phyloP scores from a whole-genome alignment of 2,329 filamentous ascomycete species.

The Fusarium pseudoanthophilum region DNA sequence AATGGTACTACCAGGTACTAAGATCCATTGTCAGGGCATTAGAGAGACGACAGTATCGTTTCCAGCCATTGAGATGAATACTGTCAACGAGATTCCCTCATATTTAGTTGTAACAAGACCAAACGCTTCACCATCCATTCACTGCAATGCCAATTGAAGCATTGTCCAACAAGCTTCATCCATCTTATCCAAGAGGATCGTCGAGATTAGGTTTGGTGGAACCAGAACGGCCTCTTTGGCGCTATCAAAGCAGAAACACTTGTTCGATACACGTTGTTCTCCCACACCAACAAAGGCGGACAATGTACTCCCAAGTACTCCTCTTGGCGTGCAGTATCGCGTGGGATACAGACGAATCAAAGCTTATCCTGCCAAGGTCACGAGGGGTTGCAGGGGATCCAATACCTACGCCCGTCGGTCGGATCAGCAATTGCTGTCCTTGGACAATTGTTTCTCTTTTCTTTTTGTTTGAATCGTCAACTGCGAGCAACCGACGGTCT shows the following conservation, averaged over 20 bases:
- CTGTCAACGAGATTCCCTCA: fast-evolving
- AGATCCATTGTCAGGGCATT: not conserved
- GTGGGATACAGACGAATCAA: constrained; percentile 34
- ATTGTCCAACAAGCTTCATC: not conserved
- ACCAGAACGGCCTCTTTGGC: constrained; percentile 16
- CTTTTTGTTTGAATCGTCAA: constrained; percentile 10
- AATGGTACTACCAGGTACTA: constrained; percentile 11
- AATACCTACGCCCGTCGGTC: constrained; percentile 19
- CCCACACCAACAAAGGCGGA: not conserved
- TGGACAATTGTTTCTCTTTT: not conserved
- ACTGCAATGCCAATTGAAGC: not conserved
- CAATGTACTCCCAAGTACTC: constrained; percentile 29
- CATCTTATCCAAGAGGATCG: constrained; percentile 25
- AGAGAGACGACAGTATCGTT: not conserved
- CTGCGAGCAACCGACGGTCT: constrained; percentile 3
- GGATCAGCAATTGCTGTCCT: constrained; percentile 29
- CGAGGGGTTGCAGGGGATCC: constrained; percentile 27
- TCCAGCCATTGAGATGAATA: not conserved
- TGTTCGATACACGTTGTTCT: constrained; percentile 11
- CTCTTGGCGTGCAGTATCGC: constrained; percentile 27
- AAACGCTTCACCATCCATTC: not conserved
- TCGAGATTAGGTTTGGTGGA: constrained; percentile 48
- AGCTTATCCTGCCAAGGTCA: constrained; percentile 26
- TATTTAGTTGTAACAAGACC: not conserved
- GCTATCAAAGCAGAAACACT: constrained; percentile 5